phyloP scores from a whole-genome alignment of 352 stramenopile genomes.

The Globisporangium polare region DNA sequence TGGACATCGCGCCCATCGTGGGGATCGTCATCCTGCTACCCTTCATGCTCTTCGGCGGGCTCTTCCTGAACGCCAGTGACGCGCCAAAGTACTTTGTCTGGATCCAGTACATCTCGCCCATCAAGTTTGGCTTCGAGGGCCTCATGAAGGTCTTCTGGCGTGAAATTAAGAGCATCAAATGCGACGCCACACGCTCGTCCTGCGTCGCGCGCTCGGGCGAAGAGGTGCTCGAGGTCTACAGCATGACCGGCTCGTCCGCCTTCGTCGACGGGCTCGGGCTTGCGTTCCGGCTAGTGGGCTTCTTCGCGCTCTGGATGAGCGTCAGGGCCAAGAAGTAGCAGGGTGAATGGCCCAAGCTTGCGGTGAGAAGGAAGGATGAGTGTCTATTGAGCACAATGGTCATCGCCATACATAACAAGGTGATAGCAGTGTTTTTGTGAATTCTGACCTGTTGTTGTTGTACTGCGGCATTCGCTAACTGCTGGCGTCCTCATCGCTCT shows the following conservation, averaged over 20 bases:
- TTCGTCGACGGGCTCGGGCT: constrained; percentile 27
- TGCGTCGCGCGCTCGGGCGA: constrained; percentile 1
- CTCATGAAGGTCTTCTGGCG: constrained; percentile 48
- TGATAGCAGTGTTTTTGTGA: too few relatives aligned
- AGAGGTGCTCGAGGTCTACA: constrained; percentile 41
- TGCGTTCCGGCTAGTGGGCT: constrained; percentile 28
- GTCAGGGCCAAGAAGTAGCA: constrained; percentile 12
- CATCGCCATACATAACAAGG: background rate
- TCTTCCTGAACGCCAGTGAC: constrained; percentile 39
- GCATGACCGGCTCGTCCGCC: constrained; percentile 24
- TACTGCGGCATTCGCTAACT: background rate
- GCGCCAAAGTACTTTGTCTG: constrained; percentile 46
- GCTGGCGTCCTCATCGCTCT: constrained; percentile 8
- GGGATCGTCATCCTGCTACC: constrained; percentile 41
- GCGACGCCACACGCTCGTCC: constrained; percentile 3
- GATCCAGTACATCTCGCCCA: constrained; percentile 54
- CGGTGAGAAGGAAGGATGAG: too few relatives aligned
- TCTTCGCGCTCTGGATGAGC: constrained; percentile 29
- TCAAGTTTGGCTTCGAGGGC: constrained; percentile 48
- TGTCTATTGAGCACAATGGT: background rate
- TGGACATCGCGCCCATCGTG: constrained; percentile 36
- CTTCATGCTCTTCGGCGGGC: constrained; percentile 43
- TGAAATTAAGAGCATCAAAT: constrained; percentile 30
- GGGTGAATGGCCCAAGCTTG: background rate
- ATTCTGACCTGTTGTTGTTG: background rate